Evolutionary conservation across 2,329 filamentous ascomycete species (phyloP), one percentile per base, ranked within the genome.

Genomic region (Ceratocystis alfenasii): DNA sequence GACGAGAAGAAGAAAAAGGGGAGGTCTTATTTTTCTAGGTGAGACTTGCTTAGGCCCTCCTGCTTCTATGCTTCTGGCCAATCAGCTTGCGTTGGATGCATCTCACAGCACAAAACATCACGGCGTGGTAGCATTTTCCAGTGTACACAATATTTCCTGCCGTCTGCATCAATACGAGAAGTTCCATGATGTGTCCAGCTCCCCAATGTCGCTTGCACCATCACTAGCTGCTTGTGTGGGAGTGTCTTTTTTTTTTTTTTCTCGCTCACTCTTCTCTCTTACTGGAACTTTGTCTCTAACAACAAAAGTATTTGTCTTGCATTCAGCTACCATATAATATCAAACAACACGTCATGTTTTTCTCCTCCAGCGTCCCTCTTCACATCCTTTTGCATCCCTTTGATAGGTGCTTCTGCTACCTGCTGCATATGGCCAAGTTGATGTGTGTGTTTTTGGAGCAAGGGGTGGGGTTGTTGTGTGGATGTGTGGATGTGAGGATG

Each of bases 131-230:
- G 10, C 20, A 53, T 53, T 53, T 25, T 53, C 48, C 48, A 12
- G 25, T 15, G 48, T 10, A 25, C 25, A 53, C 20, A 53, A 28
- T 20, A 53, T 53, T 53, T 53, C 3, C 20, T 53, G 48, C 48
- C 48, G 48, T 53, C 48, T 53, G 48, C 48, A 53, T 53, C 5
- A 53, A 53, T 53, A 53, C 48, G 48, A 53, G 48, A 53, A 25
- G 48, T 53, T 53, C 20, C 20, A 25, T 53, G 20, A 25, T 53
- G 48, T 12, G 22, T 10, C 22, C 20, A 17, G 48, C 20, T 53
- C 48, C 48, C 48, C 36, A 41, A 53, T 5, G 8, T 53, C 22
- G 20, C 48, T 17, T 53, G 48, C 22, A 1, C 48, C 10, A 8
- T 25, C 48, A 25, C 48, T 25, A 5, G 48, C 7, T 53, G 48